phyloP scores from a whole-genome alignment of 2,329 filamentous ascomycete species.

The Biscogniauxia mediterranea region DNA sequence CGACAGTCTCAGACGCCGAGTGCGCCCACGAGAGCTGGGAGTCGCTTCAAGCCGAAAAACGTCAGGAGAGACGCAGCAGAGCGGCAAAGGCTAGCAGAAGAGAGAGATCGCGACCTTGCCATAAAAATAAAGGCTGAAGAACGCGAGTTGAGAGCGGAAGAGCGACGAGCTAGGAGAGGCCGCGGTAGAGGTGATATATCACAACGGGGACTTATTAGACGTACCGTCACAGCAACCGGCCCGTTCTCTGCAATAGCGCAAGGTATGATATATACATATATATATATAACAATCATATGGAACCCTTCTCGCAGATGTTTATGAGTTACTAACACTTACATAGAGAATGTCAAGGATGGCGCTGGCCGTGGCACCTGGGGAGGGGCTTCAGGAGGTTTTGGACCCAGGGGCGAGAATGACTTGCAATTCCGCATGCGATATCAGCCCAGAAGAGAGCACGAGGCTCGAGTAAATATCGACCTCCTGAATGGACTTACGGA shows the following conservation, averaged over 20 bases:
- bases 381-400: conserved; percentile 26
- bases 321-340: conserved; percentile 10
- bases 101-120: conserved; percentile 28
- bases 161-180: conserved; percentile 36
- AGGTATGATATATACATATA: neutral
- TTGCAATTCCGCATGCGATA: conserved; percentile 40
- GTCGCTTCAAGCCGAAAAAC: conserved; percentile 48
- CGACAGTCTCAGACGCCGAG: conserved; percentile 34
- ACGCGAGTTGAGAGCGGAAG: conserved; percentile 31
- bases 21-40: conserved; percentile 35
- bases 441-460: conserved; percentile 40
- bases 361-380: conserved; percentile 16
- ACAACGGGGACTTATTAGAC: conserved; percentile 29
- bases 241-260: conserved; percentile 35
- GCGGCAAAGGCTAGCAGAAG: conserved; percentile 45
- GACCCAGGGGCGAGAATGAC: conserved; percentile 28
- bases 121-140: conserved; percentile 34
- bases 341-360: conserved; percentile 28
- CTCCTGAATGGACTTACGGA: conserved; percentile 45
- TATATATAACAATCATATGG: neutral
- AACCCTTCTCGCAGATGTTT: neutral
- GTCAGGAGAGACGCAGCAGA: conserved; percentile 51
- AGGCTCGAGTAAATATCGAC: conserved; percentile 56
- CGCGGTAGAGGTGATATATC: conserved; percentile 35
- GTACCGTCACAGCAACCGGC: conserved; percentile 34